Conservation (phyloP, 2,329 filamentous ascomycete species). For the Whalleya microplaca region DNA sequence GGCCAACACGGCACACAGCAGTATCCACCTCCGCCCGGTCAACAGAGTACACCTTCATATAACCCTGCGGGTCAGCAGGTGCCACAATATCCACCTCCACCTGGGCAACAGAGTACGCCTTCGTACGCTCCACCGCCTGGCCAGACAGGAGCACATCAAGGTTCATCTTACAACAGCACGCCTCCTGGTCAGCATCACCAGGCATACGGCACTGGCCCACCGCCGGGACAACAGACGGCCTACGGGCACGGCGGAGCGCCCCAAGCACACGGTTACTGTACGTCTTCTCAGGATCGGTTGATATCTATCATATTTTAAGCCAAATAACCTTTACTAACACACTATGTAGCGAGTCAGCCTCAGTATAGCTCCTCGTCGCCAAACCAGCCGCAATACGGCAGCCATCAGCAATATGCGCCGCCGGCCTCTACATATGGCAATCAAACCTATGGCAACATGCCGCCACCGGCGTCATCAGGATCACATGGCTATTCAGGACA, state of each 20-base stretch:
- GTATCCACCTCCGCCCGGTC: constrained; percentile 27
- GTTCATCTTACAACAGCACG: constrained; percentile 26
- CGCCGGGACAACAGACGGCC: constrained; percentile 25
- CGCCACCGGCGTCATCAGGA: constrained; percentile 31
- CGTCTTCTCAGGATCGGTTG: constrained; percentile 4
- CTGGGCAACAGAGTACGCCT: constrained; percentile 30
- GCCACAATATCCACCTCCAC: constrained; percentile 32
- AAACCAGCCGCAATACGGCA: constrained; percentile 33
- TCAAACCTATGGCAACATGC: constrained; percentile 28
- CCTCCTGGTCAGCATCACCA: constrained; percentile 34
- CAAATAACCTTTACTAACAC: constrained; percentile 3
- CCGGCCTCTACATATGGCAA: constrained; percentile 34
- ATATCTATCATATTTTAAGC: not conserved
- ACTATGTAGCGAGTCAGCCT: constrained; percentile 33
- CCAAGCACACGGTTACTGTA: constrained; percentile 37
- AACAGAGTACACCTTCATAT: constrained; percentile 28
- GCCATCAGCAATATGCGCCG: constrained; percentile 37
- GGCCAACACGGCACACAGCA: constrained; percentile 32
- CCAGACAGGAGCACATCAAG: constrained; percentile 31
- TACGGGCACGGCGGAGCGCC: constrained; percentile 37
- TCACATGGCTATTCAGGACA: constrained; percentile 33
- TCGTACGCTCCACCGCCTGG: constrained; percentile 36
- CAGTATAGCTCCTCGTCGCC: constrained; percentile 35
- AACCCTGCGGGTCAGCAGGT: constrained; percentile 21
- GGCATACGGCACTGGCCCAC: constrained; percentile 25